Percentiles rank a stretch among this genome's conserved stretches.
These are phyloP conservation scores for Bipolaris zeicola DNA, from an alignment of 2,329 filamentous ascomycete genomes.

Conservation along the genomic window DNA sequence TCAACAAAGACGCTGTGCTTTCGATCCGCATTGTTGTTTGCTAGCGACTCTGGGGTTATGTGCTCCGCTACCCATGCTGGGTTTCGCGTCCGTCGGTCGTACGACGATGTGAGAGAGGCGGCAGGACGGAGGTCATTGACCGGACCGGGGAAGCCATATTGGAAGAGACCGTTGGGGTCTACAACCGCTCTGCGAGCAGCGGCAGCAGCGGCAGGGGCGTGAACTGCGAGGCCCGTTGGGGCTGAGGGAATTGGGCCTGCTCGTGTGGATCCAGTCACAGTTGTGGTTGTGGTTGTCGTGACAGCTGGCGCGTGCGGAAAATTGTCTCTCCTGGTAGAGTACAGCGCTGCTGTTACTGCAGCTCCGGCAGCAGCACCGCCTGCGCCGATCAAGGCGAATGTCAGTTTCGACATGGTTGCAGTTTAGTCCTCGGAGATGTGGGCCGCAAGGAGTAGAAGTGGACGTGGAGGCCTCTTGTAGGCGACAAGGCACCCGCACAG, in stretches of 20 bases:
- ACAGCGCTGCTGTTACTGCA: constrained; percentile 56
- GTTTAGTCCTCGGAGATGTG: constrained; percentile 4
- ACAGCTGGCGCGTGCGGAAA: constrained; percentile 31
- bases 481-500: constrained; percentile 7
- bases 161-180: constrained; percentile 58
- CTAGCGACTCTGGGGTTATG: constrained; percentile 86
- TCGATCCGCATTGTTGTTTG: constrained; percentile 76
- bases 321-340: constrained; percentile 44
- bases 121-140: constrained; percentile 80
- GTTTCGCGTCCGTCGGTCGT: constrained; percentile 88
- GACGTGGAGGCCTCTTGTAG: constrained; percentile 23
- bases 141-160: constrained; percentile 83
- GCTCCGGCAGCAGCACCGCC: constrained; percentile 56
- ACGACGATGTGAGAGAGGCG: constrained; percentile 80
- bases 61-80: constrained; percentile 93
- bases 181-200: constrained; percentile 45
- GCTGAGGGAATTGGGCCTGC: constrained; percentile 31
- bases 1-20: constrained; percentile 83
- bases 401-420: constrained; percentile 56
- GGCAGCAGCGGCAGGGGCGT: constrained; percentile 30
- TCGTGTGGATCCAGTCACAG: constrained; percentile 35
- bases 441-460: constrained; percentile 1
- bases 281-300: constrained; percentile 48
- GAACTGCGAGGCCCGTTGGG: constrained; percentile 24
- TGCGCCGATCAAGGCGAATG: constrained; percentile 56